Evolutionary conservation across 768 basidiomycete species (phyloP).

Genomic region (Butyriboletus loyo): DNA sequence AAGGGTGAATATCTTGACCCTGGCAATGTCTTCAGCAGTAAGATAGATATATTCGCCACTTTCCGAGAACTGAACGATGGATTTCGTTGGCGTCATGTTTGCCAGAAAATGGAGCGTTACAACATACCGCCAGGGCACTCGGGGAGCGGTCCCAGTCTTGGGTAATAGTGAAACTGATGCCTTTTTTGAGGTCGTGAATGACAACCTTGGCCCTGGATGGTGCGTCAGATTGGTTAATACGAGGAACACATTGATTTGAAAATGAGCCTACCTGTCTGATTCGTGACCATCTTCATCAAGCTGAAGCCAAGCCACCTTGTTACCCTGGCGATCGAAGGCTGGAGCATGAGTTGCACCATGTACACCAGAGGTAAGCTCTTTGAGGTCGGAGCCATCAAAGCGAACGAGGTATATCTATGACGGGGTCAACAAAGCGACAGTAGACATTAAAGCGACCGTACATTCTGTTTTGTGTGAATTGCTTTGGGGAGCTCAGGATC

Average conservation of each 20-base stretch:
- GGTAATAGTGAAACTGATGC: slow-evolving; percentile 70
- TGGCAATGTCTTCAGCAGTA: slow-evolving; percentile 75
- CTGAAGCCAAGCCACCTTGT: slow-evolving; percentile 85
- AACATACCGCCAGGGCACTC: slow-evolving; percentile 15
- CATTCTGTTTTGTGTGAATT: slow-evolving; percentile 88
- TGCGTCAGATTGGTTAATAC: neutral
- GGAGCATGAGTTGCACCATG: slow-evolving; percentile 84
- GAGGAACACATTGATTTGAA: neutral
- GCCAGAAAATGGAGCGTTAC: neutral
- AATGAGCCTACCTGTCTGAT: slow-evolving; percentile 61
- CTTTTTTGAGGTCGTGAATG: slow-evolving; percentile 67
- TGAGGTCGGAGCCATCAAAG: slow-evolving; percentile 50
- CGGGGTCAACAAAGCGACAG: neutral
- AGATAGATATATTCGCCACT: slow-evolving; percentile 69
- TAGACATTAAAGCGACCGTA: slow-evolving; percentile 27
- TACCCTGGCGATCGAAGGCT: slow-evolving; percentile 61
- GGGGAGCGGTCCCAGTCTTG: slow-evolving; percentile 87
- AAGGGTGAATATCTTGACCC: slow-evolving; percentile 68
- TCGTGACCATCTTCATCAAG: slow-evolving; percentile 88
- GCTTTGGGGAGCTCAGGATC: slow-evolving; percentile 75
- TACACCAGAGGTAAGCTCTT: slow-evolving; percentile 75
- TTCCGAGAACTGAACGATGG: slow-evolving; percentile 59
- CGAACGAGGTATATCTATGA: slow-evolving; percentile 67
- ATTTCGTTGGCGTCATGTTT: neutral
- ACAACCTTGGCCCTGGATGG: slow-evolving; percentile 64